Evolutionary conservation across 139 green algal species (phyloP), one percentile per base, ranked within the genome.

Genomic region (Coelastrella sp.): DNA sequence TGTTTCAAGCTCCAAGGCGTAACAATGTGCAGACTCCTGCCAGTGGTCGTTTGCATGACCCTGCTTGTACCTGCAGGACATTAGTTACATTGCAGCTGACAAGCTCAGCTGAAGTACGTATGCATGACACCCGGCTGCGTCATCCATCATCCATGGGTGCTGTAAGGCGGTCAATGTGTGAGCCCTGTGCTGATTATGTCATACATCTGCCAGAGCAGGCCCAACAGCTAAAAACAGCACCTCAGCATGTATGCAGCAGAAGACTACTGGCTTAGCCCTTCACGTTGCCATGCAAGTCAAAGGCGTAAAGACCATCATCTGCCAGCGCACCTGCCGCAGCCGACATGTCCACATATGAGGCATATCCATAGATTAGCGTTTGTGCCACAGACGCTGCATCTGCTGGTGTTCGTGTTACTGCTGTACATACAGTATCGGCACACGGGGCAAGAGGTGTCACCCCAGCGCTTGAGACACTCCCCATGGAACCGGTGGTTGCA

Each of bases 401-500:
- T 91, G 0, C 94, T 95, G 19, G 91, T 85, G 61, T 87, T 87
- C 17, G 84, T 79, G 59, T 68, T 73, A 84, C 78, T 23, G 74
- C 83, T 57, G 92, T 78, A 90, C 66, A 92, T 94, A 91, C 95
- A 97, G 93, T 98, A 98, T 71, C 97, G 93, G 92, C 97, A 99
- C 19, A 99, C 97, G n/a, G 97, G 97, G 90, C 97, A 99, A 32
- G 95, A 97, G 10, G 95, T 96, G 92, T 98, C 97, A 3, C 95
- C 96, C 97, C 97, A 99, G 83, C 96, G 95, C 92, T 96, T 95
- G 87, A 99, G 92, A 90, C 98, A 99, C 76, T 98, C 94, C 78
- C 95, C 97, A 93, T 99, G 98, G 90, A 99, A 99, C 64, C 95
- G 90, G 92, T 99, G 97, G 87, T 98, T 98, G 96, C 97, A 99